phyloP scores from a whole-genome alignment of 306 rosid genomes.

The Dalbergia oliveri region DNA sequence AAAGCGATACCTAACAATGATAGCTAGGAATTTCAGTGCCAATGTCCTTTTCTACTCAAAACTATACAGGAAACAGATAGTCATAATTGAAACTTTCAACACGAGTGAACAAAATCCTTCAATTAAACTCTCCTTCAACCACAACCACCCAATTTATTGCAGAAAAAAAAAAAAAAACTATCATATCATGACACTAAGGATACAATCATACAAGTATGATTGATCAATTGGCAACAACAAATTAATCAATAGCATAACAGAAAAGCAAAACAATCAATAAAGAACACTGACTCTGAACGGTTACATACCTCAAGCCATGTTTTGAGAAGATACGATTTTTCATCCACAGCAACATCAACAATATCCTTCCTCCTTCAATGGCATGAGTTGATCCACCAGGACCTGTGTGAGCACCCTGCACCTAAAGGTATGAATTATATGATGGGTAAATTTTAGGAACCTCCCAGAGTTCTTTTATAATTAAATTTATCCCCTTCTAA shows the following conservation, averaged over 20 bases:
- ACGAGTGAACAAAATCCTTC: conserved; percentile 2
- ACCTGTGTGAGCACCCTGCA: conserved; percentile 81
- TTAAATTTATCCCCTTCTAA: too few relatives aligned
- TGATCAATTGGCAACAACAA: conserved; percentile 20
- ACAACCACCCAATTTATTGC: too few relatives aligned
- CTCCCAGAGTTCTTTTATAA: too few relatives aligned
- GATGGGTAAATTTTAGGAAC: too few relatives aligned
- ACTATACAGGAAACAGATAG: conserved; percentile 58
- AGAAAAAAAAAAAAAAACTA: too few relatives aligned
- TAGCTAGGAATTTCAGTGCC: conserved; percentile 69
- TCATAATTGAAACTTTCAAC: conserved; percentile 45
- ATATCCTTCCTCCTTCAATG: conserved; percentile 63
- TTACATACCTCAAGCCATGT: conserved; percentile 85
- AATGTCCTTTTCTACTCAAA: conserved; percentile 70
- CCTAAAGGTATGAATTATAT: conserved; percentile 48
- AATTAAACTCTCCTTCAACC: background rate
- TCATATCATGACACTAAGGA: background rate
- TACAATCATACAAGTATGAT: conserved; percentile 1
- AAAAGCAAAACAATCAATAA: conserved; percentile 39
- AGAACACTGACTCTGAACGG: conserved; percentile 29
- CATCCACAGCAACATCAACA: conserved; percentile 71
- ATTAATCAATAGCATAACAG: background rate
- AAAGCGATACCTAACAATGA: conserved; percentile 68
- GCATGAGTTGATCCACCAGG: conserved; percentile 77
- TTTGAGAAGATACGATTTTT: conserved; percentile 67